Evolutionary conservation across 2,329 filamentous ascomycete genomes (phyloP), one percentile per base, ranked within the genome.

Genomic region (Cryphonectria carpinicola): DNA sequence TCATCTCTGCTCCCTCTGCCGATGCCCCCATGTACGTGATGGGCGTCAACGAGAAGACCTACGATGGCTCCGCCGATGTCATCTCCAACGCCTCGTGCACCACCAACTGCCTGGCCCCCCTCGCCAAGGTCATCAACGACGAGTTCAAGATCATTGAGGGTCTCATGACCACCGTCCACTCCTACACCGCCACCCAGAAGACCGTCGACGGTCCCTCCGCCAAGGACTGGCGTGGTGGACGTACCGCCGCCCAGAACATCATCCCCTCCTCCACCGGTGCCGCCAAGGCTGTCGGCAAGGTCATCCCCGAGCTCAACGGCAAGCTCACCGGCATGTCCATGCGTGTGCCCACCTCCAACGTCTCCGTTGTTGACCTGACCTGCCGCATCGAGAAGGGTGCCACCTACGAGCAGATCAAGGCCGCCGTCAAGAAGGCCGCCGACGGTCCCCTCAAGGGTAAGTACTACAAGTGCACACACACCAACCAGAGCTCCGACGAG

Each of bases 21-120:
- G 96, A 99, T 87, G 96, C 96, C 81, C 95, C 95, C 83, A 99
- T 99, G 96, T 99, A 97, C 90, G 96, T 99, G 82, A 97, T 98
- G 91, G 96, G 96, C 83, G 96, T 99, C 88, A 99, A 98, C 90
- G 88, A 98, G 86, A 89, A 95, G 84, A 88, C 85, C 79, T 98
- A 98, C 92, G 95, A 93, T 84, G 91, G 92, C 82, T 93, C 93
- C 83, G 89, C 96, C 84, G 87, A 94, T 79, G 92, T 99, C 84
- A 93, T 98, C 87, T 98, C 96, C 87, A 99, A 99, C 89, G 96
- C 96, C 79, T 98, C 96, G 79, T 98, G 96, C 94, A 99, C 96
- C 84, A 98, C 96, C 89, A 99, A 99, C 93, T 98, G 96, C 92
- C 87, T 99, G 85, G 96, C 96, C 84, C 96, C 96, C 83, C 93